A percentile compares a stretch with the other conserved stretches of the same genome.
Evolutionary conservation across 495 filamentous ascomycete species (phyloP).

Genomic region (Lasiosphaeria ovina): DNA sequence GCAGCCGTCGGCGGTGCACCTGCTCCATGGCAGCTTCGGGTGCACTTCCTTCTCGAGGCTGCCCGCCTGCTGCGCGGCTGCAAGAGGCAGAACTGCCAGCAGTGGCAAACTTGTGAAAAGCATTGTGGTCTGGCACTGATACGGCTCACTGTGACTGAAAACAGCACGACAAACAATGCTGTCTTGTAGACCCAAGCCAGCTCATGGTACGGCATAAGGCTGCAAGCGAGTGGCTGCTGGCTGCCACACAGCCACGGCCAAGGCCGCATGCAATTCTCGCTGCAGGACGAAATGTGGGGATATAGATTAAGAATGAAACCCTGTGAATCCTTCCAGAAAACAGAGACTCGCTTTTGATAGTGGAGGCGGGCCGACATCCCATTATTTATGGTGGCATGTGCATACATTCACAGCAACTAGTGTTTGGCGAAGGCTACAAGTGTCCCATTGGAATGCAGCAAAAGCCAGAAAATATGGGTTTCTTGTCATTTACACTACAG

Average conservation of each 20-base stretch:
- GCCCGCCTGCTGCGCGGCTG: slow-evolving; percentile 51
- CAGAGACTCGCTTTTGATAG: too few species aligned
- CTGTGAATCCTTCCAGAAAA: slow-evolving; percentile 1
- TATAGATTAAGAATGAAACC: not conserved
- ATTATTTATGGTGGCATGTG: too few species aligned
- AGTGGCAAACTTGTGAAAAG: slow-evolving; percentile 13
- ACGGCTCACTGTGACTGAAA: too few species aligned
- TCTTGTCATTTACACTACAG: too few species aligned
- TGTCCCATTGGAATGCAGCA: too few species aligned
- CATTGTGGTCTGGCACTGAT: slow-evolving; percentile 3
- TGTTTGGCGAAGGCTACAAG: too few species aligned
- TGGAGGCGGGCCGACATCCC: too few species aligned
- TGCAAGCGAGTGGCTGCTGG: not conserved
- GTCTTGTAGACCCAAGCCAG: not conserved
- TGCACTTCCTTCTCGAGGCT: slow-evolving; percentile 51
- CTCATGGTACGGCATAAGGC: not conserved
- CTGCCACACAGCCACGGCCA: slow-evolving; percentile 6
- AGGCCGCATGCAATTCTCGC: slow-evolving; percentile 1
- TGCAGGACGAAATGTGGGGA: slow-evolving; percentile 3
- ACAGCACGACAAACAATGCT: not conserved
- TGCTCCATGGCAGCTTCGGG: slow-evolving; percentile 54
- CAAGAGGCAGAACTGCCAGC: slow-evolving; percentile 10
- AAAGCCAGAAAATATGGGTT: too few species aligned
- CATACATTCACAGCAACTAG: too few species aligned
- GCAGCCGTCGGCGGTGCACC: slow-evolving; percentile 51